Percentiles rank a stretch among this genome's conserved stretches.
These are phyloP conservation scores for Fusarium mundagurra DNA, from an alignment of 2,329 filamentous ascomycete species.

Conservation along the genomic window DNA sequence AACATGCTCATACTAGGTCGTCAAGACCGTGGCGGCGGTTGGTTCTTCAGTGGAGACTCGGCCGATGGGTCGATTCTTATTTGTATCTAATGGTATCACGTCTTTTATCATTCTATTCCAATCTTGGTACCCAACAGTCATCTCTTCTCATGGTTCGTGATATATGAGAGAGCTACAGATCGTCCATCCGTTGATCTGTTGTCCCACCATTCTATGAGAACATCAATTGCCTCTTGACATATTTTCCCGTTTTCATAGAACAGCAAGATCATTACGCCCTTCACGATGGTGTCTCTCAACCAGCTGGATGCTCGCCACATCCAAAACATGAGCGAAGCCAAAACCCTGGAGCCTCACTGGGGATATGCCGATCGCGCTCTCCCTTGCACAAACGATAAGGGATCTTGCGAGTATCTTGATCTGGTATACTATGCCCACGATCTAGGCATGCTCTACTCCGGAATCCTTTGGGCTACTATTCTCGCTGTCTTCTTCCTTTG, in stretches of 20 bases:
- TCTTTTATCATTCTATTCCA: conserved; percentile 13
- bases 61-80: conserved; percentile 33
- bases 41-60: conserved; percentile 23
- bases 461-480: conserved; percentile 60
- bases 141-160: conserved; percentile 9
- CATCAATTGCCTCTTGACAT: not conserved
- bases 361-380: conserved; percentile 57
- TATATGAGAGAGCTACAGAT: conserved; percentile 7
- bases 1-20: conserved; percentile 29
- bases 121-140: not conserved
- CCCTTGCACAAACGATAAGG: conserved; percentile 57
- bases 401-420: conserved; percentile 62
- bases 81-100: conserved; percentile 37
- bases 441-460: conserved; percentile 59
- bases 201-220: not conserved
- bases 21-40: not conserved
- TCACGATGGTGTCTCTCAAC: conserved; percentile 32
- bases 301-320: conserved; percentile 50
- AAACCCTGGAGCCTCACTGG: conserved; percentile 55
- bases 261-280: not conserved
- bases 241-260: not conserved
- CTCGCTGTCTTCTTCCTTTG: conserved; percentile 56
- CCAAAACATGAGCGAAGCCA: conserved; percentile 53
- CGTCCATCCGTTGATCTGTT: not conserved
- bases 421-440: conserved; percentile 61